Evolutionary conservation across 2,329 filamentous ascomycete genomes (phyloP), one percentile per base, ranked within the genome.

Genomic region (Penicillium sp.): DNA sequence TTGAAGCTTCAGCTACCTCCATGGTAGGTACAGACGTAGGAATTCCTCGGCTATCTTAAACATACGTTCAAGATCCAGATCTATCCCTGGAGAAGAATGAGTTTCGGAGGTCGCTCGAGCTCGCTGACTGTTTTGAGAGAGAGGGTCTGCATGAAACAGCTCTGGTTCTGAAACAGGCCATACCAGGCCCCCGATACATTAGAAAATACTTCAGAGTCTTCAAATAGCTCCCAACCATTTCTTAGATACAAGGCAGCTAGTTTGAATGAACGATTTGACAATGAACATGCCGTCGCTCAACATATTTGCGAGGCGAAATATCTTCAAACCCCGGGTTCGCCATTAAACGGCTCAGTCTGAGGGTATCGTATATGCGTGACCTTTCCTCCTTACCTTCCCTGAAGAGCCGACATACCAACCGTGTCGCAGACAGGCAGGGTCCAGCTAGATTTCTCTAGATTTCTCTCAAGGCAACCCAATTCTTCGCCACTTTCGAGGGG

Each of bases 401-500:
- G 59, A 61, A 59, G 37, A 55, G 28, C n/a, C 55, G 53, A 43
- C 62, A 65, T 66, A 65, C 64, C 59, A 62, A 55, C 57, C 55
- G 42, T 43, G 58, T 52, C 43, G 38, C 37, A 56, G 57, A 40
- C 42, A 52, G 54, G 48, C 64, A 65, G 54, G 48, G 52, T 43
- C 54, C 43, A 58, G 37, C 30, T 3, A 26, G 43, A 35, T 22
- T 19, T 19, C 19, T 19, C 19, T 19, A 19, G 19, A 19, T 19
- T 22, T 22, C 25, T 40, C 30, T 45, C 57, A 25, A 60, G 57
- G 58, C 49, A 62, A 62, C 58, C 38, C n/a, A 33, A 13, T 58
- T 37, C 38, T 67, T 67, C 45, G 65, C 64, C 65, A 67, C 65
- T 65, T 22, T 25, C 33, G 56, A 64, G 62, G 62, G 59, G 62